Conservation (phyloP, 1,284 basidiomycete genomes). For the Singerocomus inundabilis region DNA sequence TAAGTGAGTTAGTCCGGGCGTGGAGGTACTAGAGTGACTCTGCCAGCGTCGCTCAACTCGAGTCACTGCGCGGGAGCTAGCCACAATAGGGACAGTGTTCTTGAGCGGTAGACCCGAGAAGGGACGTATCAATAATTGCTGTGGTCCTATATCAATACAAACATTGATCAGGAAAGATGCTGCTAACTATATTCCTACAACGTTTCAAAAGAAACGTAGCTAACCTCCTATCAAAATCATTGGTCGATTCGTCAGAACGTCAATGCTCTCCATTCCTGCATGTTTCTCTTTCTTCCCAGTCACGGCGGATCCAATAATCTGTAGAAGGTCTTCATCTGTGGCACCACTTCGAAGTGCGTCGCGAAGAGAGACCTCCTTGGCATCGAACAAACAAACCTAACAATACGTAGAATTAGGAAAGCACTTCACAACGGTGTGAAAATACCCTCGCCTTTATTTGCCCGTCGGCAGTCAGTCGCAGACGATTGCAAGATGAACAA, state of each 20-base stretch:
- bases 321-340: slow-evolving; percentile 62
- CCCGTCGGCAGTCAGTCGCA: slow-evolving; percentile 85
- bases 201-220: slow-evolving; percentile 41
- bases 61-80: background rate
- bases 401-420: slow-evolving; percentile 8
- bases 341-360: slow-evolving; percentile 68
- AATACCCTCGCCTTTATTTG: slow-evolving; percentile 71
- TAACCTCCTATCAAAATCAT: slow-evolving; percentile 93
- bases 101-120: background rate
- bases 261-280: slow-evolving; percentile 78
- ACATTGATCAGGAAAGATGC: slow-evolving; percentile 24
- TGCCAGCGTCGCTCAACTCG: slow-evolving; percentile 26
- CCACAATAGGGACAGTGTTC: background rate
- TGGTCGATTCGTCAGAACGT: slow-evolving; percentile 73
- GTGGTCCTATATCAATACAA: slow-evolving; percentile 28
- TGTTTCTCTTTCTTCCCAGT: slow-evolving; percentile 81
- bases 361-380: slow-evolving; percentile 79
- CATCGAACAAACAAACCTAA: slow-evolving; percentile 85
- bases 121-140: slow-evolving; percentile 7
- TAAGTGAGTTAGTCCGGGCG: slow-evolving; percentile 62
- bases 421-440: background rate
- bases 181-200: slow-evolving; percentile 19
- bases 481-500: slow-evolving; percentile 80
- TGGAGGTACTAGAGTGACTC: slow-evolving; percentile 9
- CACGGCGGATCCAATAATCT: slow-evolving; percentile 66